Base-by-base conservation (phyloP, 306 rosid species). In the Gleditsia sinensis region DNA sequence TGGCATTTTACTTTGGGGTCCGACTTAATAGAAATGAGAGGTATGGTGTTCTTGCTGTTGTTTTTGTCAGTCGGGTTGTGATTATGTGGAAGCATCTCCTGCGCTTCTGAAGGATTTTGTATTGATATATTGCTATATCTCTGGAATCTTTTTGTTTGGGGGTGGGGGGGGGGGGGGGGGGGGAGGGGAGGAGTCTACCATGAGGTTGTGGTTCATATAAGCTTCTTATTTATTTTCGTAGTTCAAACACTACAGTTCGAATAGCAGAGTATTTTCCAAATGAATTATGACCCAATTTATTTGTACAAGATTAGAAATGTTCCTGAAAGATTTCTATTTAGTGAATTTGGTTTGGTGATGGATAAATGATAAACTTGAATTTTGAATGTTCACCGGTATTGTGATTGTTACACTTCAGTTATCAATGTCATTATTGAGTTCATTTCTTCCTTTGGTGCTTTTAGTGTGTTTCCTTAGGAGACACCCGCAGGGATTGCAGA, bases 1-100 rank as follows among this genome's bases (percentile, higher is more conserved):
- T 86, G n/a, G 46, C 91, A 50, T 89, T 84, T 78, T 89, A 82
- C 77, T 74, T 82, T 39, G 94, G 91, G 33, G 91, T 88, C 43
- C 80, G 85, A 39, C 86, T n/a, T 86, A 89, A 86, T 77, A 81
- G 86, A 54, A 89, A 89, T 71, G 94, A 89, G 75, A 83, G 86
- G 94, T 85, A 55, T 51, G 75, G 16, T 23, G 6, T 55, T 43
- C 20, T 50, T 67, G 39, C 65, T 49, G 17, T 13, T 6, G 14
- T 24, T 43, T 65, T 40, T 25, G 3, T 33, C 7, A 12, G 13
- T 23, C 21, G 25, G 9, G 25, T 42, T 24, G 28, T 13, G 6
- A 13, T 64, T 42, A 8, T 27, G 5, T 43, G n/a, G 56, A 66
- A 27, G 54, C 12, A 40, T 42, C 37, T 25, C 6, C 59, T 48